Conservation (phyloP, 345 rosid species). For the sweet orange (Citrus sinensis) region DNA sequence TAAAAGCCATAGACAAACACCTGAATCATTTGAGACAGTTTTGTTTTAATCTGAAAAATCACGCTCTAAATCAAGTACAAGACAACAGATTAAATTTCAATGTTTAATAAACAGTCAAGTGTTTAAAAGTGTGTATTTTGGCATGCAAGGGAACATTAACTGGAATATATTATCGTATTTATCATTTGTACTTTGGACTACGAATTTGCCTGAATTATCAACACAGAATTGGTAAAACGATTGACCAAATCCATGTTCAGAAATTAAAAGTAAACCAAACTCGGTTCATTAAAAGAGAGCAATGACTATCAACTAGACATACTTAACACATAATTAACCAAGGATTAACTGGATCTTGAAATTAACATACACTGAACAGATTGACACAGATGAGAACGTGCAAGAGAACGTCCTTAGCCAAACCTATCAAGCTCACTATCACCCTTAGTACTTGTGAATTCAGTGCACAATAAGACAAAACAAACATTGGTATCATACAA, state of each 20-base stretch:
- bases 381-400: background rate
- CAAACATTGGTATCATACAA: background rate
- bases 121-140: background rate
- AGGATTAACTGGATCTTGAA: background rate
- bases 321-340: background rate
- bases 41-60: background rate
- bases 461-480: background rate
- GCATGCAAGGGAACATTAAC: background rate
- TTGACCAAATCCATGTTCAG: background rate
- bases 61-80: background rate
- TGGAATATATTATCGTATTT: background rate
- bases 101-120: background rate
- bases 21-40: background rate
- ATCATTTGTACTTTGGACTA: background rate
- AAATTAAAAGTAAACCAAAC: background rate
- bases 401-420: background rate
- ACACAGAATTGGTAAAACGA: background rate
- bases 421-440: background rate
- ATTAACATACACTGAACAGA: background rate
- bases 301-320: background rate
- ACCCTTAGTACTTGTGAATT: background rate
- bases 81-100: background rate
- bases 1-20: background rate
- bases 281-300: background rate
- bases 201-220: background rate